phyloP scores from a whole-genome alignment of 2,329 filamentous ascomycete species.

The Thelonectria olida region DNA sequence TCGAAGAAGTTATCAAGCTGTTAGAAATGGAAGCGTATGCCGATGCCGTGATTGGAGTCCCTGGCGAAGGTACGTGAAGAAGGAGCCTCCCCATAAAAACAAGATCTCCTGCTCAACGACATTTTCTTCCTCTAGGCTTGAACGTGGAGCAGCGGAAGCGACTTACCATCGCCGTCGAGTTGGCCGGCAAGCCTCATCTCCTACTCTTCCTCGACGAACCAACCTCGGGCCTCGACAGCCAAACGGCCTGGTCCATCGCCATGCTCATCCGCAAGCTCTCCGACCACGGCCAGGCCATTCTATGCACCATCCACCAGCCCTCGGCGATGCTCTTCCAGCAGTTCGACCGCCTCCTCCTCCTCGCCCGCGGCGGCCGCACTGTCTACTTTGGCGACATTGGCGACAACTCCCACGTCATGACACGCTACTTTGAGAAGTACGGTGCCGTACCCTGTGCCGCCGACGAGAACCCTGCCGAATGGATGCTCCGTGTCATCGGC shows the following conservation, averaged over 20 bases:
- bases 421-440: constrained; percentile 71
- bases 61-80: constrained; percentile 55
- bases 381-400: constrained; percentile 77
- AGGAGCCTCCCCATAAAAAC: too few species aligned
- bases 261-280: constrained; percentile 70
- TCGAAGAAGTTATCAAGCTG: constrained; percentile 72
- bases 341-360: constrained; percentile 70
- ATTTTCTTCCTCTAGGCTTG: constrained; percentile 48
- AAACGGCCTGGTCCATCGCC: constrained; percentile 71
- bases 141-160: constrained; percentile 71
- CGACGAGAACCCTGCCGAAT: constrained; percentile 79
- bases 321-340: constrained; percentile 61
- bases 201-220: constrained; percentile 71
- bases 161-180: constrained; percentile 67
- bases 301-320: constrained; percentile 66
- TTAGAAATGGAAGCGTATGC: constrained; percentile 74
- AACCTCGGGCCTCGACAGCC: constrained; percentile 68
- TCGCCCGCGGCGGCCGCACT: constrained; percentile 71
- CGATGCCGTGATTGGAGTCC: constrained; percentile 71
- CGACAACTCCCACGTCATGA: constrained; percentile 63
- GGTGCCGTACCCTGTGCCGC: constrained; percentile 67
- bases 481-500: constrained; percentile 71
- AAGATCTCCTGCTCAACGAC: neutral
- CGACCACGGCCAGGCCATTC: constrained; percentile 60
- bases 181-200: constrained; percentile 65